Conservation (phyloP, 495 filamentous ascomycete genomes). For the Cercophora samala region DNA sequence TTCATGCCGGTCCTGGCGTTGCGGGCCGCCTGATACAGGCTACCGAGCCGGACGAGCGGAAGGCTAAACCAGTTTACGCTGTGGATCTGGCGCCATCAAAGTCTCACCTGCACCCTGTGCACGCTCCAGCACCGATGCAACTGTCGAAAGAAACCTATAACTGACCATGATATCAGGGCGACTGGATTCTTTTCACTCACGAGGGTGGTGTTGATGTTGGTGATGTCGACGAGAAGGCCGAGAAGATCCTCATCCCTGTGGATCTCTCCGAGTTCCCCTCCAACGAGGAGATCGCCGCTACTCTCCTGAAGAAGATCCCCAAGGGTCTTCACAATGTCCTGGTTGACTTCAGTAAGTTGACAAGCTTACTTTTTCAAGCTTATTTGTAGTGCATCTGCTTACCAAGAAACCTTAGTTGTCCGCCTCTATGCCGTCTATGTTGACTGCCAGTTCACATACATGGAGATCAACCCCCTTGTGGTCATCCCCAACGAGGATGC, state of each 20-base stretch:
- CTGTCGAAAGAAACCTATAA: constrained; percentile 10
- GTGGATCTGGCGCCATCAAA: constrained; percentile 22
- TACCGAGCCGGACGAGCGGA: constrained; percentile 53
- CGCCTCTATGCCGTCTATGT: constrained; percentile 94
- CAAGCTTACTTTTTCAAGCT: constrained; percentile 52
- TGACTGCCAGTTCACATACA: constrained; percentile 99
- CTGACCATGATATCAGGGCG: constrained; percentile 60
- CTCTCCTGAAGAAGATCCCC: constrained; percentile 88
- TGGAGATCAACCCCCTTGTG: constrained; percentile 99
- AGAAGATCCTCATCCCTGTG: constrained; percentile 97
- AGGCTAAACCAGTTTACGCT: constrained; percentile 45
- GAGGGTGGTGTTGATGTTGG: constrained; percentile 99
- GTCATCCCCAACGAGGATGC: constrained; percentile 90
- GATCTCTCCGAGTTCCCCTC: constrained; percentile 93
- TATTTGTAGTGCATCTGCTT: constrained; percentile 8
- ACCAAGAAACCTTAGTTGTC: constrained; percentile 26
- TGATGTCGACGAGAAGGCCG: constrained; percentile 97
- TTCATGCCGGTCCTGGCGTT: constrained; percentile 17
- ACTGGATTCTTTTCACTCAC: constrained; percentile 99
- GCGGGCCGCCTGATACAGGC: constrained; percentile 18
- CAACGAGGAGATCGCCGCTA: constrained; percentile 83
- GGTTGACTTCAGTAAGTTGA: constrained; percentile 75
- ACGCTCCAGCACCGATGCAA: constrained; percentile 4
- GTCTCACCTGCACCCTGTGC: constrained; percentile 2
- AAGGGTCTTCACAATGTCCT: constrained; percentile 95